Base-by-base conservation (phyloP, 1,284 basidiomycete genomes). In the Pascua guehoae region DNA sequence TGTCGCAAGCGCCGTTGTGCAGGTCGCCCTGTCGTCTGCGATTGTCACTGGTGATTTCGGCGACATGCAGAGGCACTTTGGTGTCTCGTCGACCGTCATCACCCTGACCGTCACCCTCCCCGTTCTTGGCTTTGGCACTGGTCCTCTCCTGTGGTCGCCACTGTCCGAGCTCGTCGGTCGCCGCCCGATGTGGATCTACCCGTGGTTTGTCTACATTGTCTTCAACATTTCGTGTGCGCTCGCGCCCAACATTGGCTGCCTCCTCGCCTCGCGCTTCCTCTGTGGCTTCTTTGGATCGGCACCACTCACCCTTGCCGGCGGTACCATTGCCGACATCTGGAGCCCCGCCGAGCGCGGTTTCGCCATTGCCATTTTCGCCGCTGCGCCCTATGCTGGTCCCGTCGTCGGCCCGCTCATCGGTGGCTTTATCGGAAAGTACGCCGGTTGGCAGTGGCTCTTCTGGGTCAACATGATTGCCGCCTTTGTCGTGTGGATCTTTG, bases 261-360 rank as follows among this genome's bases (percentile, higher is more conserved):
- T 89, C 2, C 77, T 88, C 12, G 72, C 85, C 46, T 84, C 82
- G 0, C 82, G 88, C 7, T 88, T 88, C 71, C 69, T 89, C 10
- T 79, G 79, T 37, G 87, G 87, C 4, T 82, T 88, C 67, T 88
- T 87, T 63, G 87, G 83, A 5, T 81, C 82, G 1, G 84, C 84
- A 0, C 86, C 86, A 0, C 62, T 88, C 16, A 85, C 84, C 0
- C 84, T 83, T 53, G 81, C 80, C 18, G 86, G 85, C 37, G 86
- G 78, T 18, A 66, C 86, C 2, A 84, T 88, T 42, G 84, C 85
- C 3, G 86, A 88, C 67, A 81, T 88, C 11, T 86, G 84, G 84
- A 78, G 79, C 51, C 81, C 84, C 1, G 79, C 78, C 36, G 80
- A 79, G n/a, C 81, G 86, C 56, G 63, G 64, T 1, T 76, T 79